phyloP scores from a whole-genome alignment of 164 flowering plant species.

The Malania oleifera region DNA sequence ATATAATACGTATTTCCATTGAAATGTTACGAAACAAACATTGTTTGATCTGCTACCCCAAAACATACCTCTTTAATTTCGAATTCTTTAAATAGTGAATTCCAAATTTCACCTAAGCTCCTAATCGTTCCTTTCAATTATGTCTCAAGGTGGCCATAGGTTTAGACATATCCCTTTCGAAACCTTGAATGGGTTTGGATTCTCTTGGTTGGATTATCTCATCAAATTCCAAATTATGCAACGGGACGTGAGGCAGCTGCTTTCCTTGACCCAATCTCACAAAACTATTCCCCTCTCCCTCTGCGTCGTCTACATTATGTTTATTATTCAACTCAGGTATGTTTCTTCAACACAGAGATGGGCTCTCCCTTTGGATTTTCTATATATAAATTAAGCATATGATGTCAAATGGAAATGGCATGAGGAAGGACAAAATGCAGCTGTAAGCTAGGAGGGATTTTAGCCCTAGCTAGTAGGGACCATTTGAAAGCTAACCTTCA shows the following conservation, averaged over 20 bases:
- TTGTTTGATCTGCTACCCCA: no score
- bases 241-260: background rate
- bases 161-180: no score
- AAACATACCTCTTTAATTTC: no score
- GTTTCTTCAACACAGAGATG: constrained; percentile 8
- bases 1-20: no score
- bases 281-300: background rate
- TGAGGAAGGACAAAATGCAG: constrained; percentile 10
- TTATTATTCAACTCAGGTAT: background rate
- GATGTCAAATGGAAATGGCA: background rate
- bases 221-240: background rate
- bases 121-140: no score
- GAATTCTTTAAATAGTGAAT: no score
- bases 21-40: no score
- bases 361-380: background rate
- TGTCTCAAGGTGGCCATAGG: no score
- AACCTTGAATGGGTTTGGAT: constrained; percentile 2
- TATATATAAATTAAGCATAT: constrained; percentile 1
- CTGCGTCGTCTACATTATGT: constrained; percentile 5
- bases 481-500: background rate
- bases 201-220: constrained; percentile 9
- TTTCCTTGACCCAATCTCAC: constrained; percentile 15
- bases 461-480: constrained; percentile 14
- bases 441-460: constrained; percentile 6
- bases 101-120: no score